phyloP scores from a whole-genome alignment of 768 basidiomycete genomes.

The Amanita fuliginea region DNA sequence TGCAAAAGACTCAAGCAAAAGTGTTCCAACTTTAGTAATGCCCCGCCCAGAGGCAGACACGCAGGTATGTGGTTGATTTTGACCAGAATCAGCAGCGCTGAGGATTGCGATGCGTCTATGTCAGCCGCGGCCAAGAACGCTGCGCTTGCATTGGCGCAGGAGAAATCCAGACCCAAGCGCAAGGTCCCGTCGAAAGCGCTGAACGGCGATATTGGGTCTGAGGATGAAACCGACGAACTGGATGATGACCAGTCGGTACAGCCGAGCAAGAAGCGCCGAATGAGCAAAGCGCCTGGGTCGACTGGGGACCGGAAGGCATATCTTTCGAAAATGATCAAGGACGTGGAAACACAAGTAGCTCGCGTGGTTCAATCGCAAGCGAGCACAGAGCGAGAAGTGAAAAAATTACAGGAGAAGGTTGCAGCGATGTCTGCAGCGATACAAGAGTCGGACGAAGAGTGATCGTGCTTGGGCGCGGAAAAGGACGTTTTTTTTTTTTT shows the following conservation, averaged over 20 bases:
- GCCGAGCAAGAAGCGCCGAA: conserved; percentile 22
- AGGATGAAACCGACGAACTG: conserved; percentile 23
- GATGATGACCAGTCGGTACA: conserved; percentile 21
- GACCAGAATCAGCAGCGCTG: neutral
- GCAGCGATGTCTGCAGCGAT: conserved; percentile 17
- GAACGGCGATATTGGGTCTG: conserved; percentile 13
- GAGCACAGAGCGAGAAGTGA: conserved; percentile 1
- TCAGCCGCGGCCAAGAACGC: conserved; percentile 2
- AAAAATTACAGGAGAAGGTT: conserved; percentile 2
- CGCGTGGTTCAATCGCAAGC: conserved; percentile 10
- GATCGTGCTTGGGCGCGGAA: conserved; percentile 6
- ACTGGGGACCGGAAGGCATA: conserved; percentile 17
- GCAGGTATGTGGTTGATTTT: conserved; percentile 14
- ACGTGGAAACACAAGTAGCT: conserved; percentile 24
- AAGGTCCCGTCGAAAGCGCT: conserved; percentile 8
- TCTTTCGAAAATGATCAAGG: conserved; percentile 21
- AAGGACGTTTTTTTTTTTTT: too few relatives aligned
- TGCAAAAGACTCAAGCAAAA: conserved; percentile 36
- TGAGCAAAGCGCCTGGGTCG: conserved; percentile 17
- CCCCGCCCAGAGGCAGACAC: conserved; percentile 29
- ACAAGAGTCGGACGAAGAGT: conserved; percentile 21
- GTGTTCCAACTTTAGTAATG: conserved; percentile 32
- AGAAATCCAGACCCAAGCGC: conserved; percentile 16
- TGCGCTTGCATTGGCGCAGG: conserved; percentile 2
- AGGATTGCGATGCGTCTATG: neutral